phyloP scores from a whole-genome alignment of 768 basidiomycete species.

The Lentinus brumalis region DNA sequence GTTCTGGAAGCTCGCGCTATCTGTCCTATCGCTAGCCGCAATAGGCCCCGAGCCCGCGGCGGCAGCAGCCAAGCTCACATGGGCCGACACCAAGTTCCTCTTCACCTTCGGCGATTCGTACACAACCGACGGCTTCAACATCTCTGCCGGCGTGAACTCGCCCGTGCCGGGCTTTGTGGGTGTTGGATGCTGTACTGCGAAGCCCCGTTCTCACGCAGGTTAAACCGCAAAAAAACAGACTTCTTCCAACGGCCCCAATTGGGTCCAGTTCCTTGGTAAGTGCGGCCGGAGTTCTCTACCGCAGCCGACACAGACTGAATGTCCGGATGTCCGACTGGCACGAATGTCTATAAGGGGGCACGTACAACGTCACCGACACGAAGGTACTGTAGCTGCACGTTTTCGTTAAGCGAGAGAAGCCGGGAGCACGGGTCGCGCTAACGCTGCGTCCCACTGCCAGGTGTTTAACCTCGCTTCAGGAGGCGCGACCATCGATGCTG shows the following conservation, averaged over 20 bases:
- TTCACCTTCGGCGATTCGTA: conserved; percentile 70
- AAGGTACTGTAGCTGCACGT: conserved; percentile 37
- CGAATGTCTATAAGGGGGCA: conserved; percentile 37
- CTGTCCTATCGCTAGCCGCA: background rate
- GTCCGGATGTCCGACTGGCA: too few species aligned
- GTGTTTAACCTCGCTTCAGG: conserved; percentile 40
- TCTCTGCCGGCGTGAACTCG: conserved; percentile 56
- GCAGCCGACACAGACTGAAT: conserved; percentile 1
- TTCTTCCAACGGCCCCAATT: conserved; percentile 64
- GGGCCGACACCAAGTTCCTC: conserved; percentile 54
- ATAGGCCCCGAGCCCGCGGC: background rate
- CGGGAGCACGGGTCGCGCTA: background rate
- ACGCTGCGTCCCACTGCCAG: conserved; percentile 10
- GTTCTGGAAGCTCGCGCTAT: conserved; percentile 14
- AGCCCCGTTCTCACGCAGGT: conserved; percentile 9
- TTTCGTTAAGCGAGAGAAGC: conserved; percentile 9
- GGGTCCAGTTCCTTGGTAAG: conserved; percentile 57
- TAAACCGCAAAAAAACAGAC: conserved; percentile 37
- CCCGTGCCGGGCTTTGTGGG: conserved; percentile 53
- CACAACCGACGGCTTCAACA: conserved; percentile 59
- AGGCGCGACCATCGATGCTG: conserved; percentile 40
- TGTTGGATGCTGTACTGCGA: conserved; percentile 1
- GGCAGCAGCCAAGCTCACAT: conserved; percentile 39
- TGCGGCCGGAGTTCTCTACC: background rate
- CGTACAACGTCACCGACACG: conserved; percentile 57